A percentile compares a stretch with the other conserved stretches of the same genome.
Evolutionary conservation across 768 basidiomycete genomes (phyloP).

Genomic region (Rhizopogon vesiculosus): DNA sequence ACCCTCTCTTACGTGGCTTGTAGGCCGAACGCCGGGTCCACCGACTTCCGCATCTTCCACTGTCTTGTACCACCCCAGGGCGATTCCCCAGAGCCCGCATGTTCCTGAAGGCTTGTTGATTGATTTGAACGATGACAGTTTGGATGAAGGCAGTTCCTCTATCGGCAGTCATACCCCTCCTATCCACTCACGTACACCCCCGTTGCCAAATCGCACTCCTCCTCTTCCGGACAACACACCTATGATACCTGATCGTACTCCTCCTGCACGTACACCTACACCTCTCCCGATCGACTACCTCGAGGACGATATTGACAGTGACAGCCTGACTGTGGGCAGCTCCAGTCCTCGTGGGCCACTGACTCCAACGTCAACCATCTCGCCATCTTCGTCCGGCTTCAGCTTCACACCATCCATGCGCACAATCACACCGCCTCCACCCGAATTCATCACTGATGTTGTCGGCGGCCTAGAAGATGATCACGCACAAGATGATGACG

Average conservation of each 20-base stretch:
- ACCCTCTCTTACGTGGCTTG: constrained; percentile 29
- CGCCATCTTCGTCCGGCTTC: constrained; percentile 22
- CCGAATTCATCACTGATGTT: constrained; percentile 63
- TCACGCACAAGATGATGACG: constrained; percentile 38
- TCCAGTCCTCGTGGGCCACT: constrained; percentile 25
- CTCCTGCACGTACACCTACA: constrained; percentile 3
- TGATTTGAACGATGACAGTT: constrained; percentile 44
- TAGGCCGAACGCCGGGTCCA: constrained; percentile 14
- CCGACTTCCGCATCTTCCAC: neutral
- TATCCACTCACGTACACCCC: neutral
- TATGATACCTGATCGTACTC: constrained; percentile 1
- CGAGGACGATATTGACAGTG: constrained; percentile 22
- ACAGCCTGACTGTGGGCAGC: constrained; percentile 21
- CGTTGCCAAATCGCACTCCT: neutral
- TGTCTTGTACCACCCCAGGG: neutral
- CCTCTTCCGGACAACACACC: neutral
- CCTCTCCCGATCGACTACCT: constrained; percentile 21
- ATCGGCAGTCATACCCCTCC: neutral
- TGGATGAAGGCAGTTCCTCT: constrained; percentile 13
- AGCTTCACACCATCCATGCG: constrained; percentile 24
- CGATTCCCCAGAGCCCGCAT: neutral
- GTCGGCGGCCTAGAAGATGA: constrained; percentile 48
- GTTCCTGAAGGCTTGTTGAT: constrained; percentile 51
- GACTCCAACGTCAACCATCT: constrained; percentile 25
- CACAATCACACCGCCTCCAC: constrained; percentile 25